Evolutionary conservation across 148 eudicot genomes (phyloP), one percentile per base, ranked within the genome.

Genomic region (Dianthus caryophyllus): DNA sequence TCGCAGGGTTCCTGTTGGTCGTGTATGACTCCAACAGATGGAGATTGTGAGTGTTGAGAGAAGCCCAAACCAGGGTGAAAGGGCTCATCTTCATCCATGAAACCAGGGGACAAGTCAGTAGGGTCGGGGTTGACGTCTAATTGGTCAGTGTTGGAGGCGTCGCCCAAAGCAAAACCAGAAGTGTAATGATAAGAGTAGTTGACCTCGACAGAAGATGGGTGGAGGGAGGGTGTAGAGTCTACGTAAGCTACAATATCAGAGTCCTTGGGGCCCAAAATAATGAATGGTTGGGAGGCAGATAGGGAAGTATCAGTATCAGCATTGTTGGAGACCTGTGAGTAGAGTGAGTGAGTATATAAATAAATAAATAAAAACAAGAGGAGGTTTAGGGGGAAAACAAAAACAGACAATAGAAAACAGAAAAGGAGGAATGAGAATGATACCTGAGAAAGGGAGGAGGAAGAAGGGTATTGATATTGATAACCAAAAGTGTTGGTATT

Each of bases 61-160:
- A 89, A 93, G 31, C 98, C 97, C 78, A 93, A 77, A 36, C 98
- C 98, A 78, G 78, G 78, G 64, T 86, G 79, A 43, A 55, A 46
- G 30, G 22, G 71, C 33, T 68, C 78, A 24, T 65, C 71, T 11
- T 76, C 79, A 1, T 76, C 74, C 52, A 73, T 30, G 30, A 67
- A n/a, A 39, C 73, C 71, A 1, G 75, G 54, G 8, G 73, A 77
- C 57, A 70, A 69, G 59, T 74, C 81, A 8, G 48, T 59, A 25
- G 52, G 48, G 53, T 39, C 64, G 9, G 62, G 48, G 8, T 56
- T 64, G 13, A 64, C 18, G 25, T 81, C 77, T 30, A 79, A 81
- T 14, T 75, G 58, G 56, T 77, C 84, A 25, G 21, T 22, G 59
- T 72, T 95, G 44, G 85, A 72, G 65, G 75, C 78, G 50, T 79